phyloP scores from a whole-genome alignment of 2,329 filamentous ascomycete genomes.

The Fusarium tanahbumbuense region DNA sequence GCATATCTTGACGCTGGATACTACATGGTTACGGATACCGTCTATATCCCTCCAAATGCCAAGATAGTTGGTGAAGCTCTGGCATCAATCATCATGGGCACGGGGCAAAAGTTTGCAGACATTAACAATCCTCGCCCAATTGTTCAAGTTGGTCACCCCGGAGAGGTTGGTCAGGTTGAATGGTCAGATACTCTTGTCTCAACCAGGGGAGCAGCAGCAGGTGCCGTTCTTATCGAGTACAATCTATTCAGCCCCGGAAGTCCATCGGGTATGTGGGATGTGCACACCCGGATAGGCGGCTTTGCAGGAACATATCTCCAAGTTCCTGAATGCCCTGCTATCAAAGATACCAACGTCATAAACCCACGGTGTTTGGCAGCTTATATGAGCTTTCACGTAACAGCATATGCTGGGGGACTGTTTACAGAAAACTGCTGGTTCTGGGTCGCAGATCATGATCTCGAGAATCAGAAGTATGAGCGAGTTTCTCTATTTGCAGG shows the following conservation, averaged over 20 bases:
- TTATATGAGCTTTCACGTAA: slow-evolving; percentile 59
- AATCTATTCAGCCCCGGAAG: slow-evolving; percentile 66
- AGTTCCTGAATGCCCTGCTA: slow-evolving; percentile 73
- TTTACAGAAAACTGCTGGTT: slow-evolving; percentile 60
- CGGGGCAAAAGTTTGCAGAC: slow-evolving; percentile 66
- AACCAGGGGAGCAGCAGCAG: slow-evolving; percentile 73
- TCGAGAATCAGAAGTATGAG: slow-evolving; percentile 61
- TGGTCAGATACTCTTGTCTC: slow-evolving; percentile 78
- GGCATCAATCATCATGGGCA: slow-evolving; percentile 65
- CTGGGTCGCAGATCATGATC: slow-evolving; percentile 65
- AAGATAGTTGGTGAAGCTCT: slow-evolving; percentile 71
- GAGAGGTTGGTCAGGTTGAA: slow-evolving; percentile 74
- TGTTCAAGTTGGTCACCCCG: slow-evolving; percentile 72
- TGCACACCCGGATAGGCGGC: slow-evolving; percentile 80
- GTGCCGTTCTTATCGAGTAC: slow-evolving; percentile 78
- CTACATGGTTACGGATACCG: slow-evolving; percentile 69
- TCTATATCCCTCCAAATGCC: slow-evolving; percentile 60
- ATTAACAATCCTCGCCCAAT: slow-evolving; percentile 71
- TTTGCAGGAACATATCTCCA: slow-evolving; percentile 76
- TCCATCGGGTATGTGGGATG: slow-evolving; percentile 76
- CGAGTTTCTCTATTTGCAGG: slow-evolving; percentile 65
- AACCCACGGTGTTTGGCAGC: slow-evolving; percentile 55
- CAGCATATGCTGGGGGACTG: slow-evolving; percentile 52
- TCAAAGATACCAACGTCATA: slow-evolving; percentile 47
- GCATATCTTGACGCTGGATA: slow-evolving; percentile 71